A percentile compares a stretch with the other conserved stretches of the same genome.
Conservation (phyloP, 768 basidiomycete genomes). For the Pleurotus pulmonarius region DNA sequence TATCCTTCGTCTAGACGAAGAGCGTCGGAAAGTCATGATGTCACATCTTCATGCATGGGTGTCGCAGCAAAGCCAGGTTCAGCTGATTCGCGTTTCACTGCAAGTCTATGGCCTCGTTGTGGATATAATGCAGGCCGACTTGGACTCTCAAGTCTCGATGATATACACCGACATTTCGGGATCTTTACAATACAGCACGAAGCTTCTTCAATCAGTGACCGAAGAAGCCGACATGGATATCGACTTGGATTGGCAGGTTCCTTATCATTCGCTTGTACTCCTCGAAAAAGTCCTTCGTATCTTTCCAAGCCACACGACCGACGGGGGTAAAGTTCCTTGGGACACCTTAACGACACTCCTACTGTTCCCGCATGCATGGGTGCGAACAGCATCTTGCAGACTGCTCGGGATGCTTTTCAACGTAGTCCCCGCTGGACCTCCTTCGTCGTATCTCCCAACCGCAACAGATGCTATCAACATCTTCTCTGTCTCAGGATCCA, state of each 20-base stretch:
- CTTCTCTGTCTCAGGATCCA: constrained; percentile 53
- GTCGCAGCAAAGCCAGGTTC: constrained; percentile 50
- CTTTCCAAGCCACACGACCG: constrained; percentile 44
- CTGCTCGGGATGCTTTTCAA: constrained; percentile 71
- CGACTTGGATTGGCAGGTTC: constrained; percentile 73
- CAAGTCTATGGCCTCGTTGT: constrained; percentile 83
- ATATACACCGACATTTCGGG: constrained; percentile 57
- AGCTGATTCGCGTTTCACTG: constrained; percentile 68
- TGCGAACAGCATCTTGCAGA: constrained; percentile 76
- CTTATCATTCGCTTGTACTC: constrained; percentile 75
- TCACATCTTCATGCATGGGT: constrained; percentile 82
- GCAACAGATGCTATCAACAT: constrained; percentile 29
- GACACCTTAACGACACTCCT: constrained; percentile 57
- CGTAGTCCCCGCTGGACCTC: constrained; percentile 39
- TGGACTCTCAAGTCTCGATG: constrained; percentile 36
- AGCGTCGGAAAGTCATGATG: constrained; percentile 51
- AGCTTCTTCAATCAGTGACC: constrained; percentile 35
- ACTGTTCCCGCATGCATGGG: constrained; percentile 93
- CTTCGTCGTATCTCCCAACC: constrained; percentile 24
- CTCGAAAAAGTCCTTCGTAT: constrained; percentile 60
- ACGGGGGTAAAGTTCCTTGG: constrained; percentile 59
- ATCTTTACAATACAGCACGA: constrained; percentile 41
- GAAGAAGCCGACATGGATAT: constrained; percentile 43
- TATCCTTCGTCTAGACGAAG: constrained; percentile 62
- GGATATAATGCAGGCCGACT: constrained; percentile 55